Evolutionary conservation across 129 eudicot species (phyloP).

Genomic region (Saussurea involucrata): DNA sequence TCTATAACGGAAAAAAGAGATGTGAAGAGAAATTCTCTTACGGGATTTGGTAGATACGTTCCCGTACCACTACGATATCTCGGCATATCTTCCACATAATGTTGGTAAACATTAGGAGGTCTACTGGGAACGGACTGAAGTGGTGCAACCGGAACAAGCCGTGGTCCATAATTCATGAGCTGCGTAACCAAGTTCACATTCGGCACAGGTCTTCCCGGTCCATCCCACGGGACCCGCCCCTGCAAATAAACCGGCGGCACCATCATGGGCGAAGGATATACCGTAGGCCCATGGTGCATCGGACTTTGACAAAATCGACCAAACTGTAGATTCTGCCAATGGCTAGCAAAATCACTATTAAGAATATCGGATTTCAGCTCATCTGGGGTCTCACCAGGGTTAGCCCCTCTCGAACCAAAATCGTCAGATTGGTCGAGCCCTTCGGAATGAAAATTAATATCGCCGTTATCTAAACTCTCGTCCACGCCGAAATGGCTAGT

Average conservation of each 20-base stretch:
- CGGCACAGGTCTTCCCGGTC: constrained; percentile 76
- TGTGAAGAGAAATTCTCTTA: constrained; percentile 31
- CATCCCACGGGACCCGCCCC: constrained; percentile 86
- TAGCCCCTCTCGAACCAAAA: constrained; percentile 34
- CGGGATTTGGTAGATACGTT: constrained; percentile 91
- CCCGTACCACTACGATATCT: constrained; percentile 95
- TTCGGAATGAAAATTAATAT: constrained; percentile 35
- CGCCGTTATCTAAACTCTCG: constrained; percentile 47
- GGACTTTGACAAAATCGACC: constrained; percentile 88
- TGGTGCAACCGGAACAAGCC: constrained; percentile 68
- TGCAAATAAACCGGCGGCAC: constrained; percentile 89
- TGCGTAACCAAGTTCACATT: constrained; percentile 66
- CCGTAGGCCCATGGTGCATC: constrained; percentile 40
- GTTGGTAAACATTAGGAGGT: constrained; percentile 68
- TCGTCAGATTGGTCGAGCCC: constrained; percentile 46
- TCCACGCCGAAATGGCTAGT: constrained; percentile 41
- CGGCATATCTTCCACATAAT: constrained; percentile 71
- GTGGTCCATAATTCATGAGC: constrained; percentile 80
- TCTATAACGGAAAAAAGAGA: neutral
- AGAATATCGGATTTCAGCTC: constrained; percentile 69
- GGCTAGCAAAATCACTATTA: constrained; percentile 81
- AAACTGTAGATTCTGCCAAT: constrained; percentile 84
- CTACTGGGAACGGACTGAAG: constrained; percentile 54
- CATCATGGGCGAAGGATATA: constrained; percentile 69
- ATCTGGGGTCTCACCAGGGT: constrained; percentile 42